These are phyloP conservation scores for Starmerella tilneyi DNA, from an alignment of 805 yeast genomes.

Conservation along the genomic window DNA sequence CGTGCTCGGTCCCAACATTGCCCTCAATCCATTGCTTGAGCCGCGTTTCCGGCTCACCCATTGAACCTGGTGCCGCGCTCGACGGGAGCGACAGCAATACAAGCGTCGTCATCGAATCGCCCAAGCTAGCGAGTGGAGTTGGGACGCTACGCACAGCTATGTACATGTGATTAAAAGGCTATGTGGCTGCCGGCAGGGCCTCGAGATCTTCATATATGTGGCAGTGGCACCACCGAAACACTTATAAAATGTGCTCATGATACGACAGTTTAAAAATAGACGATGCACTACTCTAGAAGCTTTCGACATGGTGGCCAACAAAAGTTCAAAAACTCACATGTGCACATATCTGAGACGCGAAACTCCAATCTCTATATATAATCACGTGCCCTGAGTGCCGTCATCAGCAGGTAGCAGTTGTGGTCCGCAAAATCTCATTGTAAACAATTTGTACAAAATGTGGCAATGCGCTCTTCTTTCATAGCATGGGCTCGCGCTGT, in stretches of 20 bases:
- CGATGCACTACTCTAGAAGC: too few species aligned
- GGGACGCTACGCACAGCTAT: background rate
- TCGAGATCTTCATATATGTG: too few species aligned
- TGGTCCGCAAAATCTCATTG: background rate
- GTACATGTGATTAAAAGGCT: background rate
- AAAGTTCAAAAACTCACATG: background rate
- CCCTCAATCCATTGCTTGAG: slow-evolving; percentile 30
- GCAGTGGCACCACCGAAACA: too few species aligned
- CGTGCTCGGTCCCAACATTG: slow-evolving; percentile 35
- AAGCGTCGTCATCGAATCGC: slow-evolving; percentile 20
- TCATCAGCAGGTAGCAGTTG: background rate
- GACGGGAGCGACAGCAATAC: slow-evolving; percentile 45
- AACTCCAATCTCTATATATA: background rate
- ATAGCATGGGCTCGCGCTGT: background rate
- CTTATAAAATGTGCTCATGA: too few species aligned
- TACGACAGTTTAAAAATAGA: too few species aligned
- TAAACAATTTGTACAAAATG: slow-evolving; percentile 1
- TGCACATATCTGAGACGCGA: background rate
- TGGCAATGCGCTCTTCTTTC: slow-evolving; percentile 1
- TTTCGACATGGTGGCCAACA: too few species aligned
- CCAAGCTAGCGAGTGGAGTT: background rate
- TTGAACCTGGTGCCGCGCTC: slow-evolving; percentile 33
- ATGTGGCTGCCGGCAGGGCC: too few species aligned
- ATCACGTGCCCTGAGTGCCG: too few species aligned
- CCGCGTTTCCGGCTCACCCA: slow-evolving; percentile 33